Conservation (phyloP, 2,329 filamentous ascomycete species). For the Alternaria hordeiaustralica region DNA sequence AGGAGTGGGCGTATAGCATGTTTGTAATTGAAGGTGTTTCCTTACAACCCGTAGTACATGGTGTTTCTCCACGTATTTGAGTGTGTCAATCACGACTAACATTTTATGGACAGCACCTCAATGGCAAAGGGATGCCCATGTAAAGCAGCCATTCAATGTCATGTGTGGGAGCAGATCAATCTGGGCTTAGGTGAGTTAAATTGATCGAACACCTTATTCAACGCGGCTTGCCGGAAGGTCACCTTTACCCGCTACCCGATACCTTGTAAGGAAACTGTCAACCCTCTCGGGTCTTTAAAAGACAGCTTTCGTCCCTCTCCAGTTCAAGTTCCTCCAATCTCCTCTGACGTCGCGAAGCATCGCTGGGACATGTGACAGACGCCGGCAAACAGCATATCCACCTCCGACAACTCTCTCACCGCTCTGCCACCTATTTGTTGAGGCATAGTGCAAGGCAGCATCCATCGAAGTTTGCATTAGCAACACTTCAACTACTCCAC, state of each 20-base stretch:
- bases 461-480: background rate
- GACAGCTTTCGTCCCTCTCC: background rate
- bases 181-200: background rate
- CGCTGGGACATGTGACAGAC: background rate
- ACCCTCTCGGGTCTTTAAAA: background rate
- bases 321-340: background rate
- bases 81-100: background rate
- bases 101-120: background rate
- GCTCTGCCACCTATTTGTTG: background rate
- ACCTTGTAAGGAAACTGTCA: background rate
- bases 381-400: background rate
- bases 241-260: background rate
- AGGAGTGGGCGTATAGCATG: background rate
- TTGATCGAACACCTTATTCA: background rate
- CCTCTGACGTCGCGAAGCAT: background rate
- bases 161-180: background rate
- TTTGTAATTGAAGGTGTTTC: background rate
- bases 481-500: background rate
- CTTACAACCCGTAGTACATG: background rate
- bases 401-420: slow-evolving; percentile 2
- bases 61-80: background rate
- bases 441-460: background rate
- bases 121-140: background rate
- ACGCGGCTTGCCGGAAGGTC: background rate
- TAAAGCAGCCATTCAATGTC: too few species aligned